Base-by-base conservation (phyloP, 2,329 filamentous ascomycete genomes). In the Neurospora crassa region DNA sequence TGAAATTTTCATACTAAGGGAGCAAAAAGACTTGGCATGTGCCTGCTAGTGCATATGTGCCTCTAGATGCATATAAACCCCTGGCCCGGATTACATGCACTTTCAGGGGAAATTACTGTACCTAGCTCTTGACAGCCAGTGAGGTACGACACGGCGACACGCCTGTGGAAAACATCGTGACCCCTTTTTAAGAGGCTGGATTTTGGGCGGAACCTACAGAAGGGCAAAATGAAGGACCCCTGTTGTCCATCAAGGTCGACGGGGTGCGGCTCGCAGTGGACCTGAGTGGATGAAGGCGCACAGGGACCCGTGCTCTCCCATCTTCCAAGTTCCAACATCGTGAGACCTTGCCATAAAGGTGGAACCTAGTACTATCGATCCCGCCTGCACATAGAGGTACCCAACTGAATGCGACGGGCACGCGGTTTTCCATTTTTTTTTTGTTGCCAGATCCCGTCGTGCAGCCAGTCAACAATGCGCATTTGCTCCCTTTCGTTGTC, bases 131-230 rank as follows among this genome's bases (percentile, higher is more conserved):
- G 24, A 24, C 53, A 63, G 53, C 53, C 53, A 63, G 53, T 24
- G 53, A 63, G 53, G 53, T 63, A 63, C 53, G 14, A 63, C 14
- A 63, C 24, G 53, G 14, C 14, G 53, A 63, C 16, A 53, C 12
- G 34, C 34, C 20, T 29, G 24, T 53, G 12, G 2, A 20, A 53
- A 53, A 53, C 47, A 29, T 20, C 47, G 12, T 53, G 53, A 37
- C 53, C 53, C 53, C 53, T 2, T 63, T 63, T 63, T 63, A 24
- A 29, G 45, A 53, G 20, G 45, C 45, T 10, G 47, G 59, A 45
- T n/a, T 74, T 74, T 73, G 71, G 73, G 73, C 72, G 74, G 74
- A 68, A 67, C n/a, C n/a, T n/a, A n/a, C 45, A 24, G 40, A 37
- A 59, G 63, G 72, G 74, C 74, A 74, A 68, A 74, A 72, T 29